Conservation (phyloP, 1,139 yeast species). For the Kodamaea ohmeri region DNA sequence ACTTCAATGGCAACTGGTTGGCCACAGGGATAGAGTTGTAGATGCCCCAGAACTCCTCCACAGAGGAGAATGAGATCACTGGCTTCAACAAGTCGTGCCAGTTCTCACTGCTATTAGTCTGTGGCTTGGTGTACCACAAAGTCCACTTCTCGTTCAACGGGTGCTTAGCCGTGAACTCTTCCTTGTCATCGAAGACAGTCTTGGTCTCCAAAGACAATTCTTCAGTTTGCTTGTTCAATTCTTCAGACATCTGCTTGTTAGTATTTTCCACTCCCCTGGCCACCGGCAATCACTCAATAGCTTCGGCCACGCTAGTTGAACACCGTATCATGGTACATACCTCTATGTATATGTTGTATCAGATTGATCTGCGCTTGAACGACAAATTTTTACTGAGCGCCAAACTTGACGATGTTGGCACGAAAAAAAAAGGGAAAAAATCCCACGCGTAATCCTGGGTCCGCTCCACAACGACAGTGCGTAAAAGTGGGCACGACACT, state of each 20-base stretch:
- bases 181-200: constrained; percentile 66
- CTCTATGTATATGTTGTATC: neutral
- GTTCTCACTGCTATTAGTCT: constrained; percentile 72
- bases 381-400: constrained; percentile 9
- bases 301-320: neutral
- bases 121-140: constrained; percentile 96
- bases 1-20: constrained; percentile 82
- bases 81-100: constrained; percentile 95
- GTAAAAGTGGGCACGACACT: constrained; percentile 9
- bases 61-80: constrained; percentile 85
- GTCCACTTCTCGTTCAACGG: constrained; percentile 95
- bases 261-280: too few relatives aligned
- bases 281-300: too few relatives aligned
- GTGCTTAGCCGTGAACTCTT: constrained; percentile 78
- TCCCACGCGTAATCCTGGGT: constrained; percentile 25
- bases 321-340: too few relatives aligned
- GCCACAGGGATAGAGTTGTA: constrained; percentile 93
- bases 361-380: constrained; percentile 7
- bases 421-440: constrained; percentile 20
- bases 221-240: constrained; percentile 53
- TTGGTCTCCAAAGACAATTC: constrained; percentile 49
- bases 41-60: constrained; percentile 99
- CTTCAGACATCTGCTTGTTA: constrained; percentile 44
- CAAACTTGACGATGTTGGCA: constrained; percentile 24
- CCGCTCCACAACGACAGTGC: constrained; percentile 1